Percentiles rank a stretch among this genome's conserved stretches.
Conservation (phyloP, 805 yeast genomes). For the Wickerhamiella occidentalis region DNA sequence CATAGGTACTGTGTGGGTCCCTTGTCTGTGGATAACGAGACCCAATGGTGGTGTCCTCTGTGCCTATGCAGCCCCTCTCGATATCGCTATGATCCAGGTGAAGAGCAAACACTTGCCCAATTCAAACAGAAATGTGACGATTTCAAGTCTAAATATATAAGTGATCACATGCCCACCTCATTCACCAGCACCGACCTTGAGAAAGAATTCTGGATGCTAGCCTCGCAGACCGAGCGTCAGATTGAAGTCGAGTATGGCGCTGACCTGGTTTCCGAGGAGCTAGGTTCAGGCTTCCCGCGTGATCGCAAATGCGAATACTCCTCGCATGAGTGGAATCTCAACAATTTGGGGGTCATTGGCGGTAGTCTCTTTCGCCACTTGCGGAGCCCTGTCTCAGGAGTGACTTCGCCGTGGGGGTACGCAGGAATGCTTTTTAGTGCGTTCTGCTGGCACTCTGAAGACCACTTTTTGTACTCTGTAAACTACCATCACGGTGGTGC, state of each 20-base stretch:
- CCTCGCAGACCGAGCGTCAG: conserved; percentile 23
- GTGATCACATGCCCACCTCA: not conserved
- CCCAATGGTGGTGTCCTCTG: conserved; percentile 66
- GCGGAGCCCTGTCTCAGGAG: conserved; percentile 51
- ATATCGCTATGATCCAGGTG: conserved; percentile 72
- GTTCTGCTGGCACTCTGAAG: conserved; percentile 96
- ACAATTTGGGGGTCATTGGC: not conserved
- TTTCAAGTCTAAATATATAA: conserved; percentile 37
- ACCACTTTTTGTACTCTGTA: conserved; percentile 81
- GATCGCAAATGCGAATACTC: not conserved
- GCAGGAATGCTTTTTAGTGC: conserved; percentile 83
- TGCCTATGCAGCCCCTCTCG: conserved; percentile 82
- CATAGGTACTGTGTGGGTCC: conserved; percentile 47
- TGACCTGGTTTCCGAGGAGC: conserved; percentile 27
- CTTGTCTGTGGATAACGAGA: conserved; percentile 31
- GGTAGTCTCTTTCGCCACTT: conserved; percentile 24
- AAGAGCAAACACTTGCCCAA: conserved; percentile 43
- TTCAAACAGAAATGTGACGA: conserved; percentile 46
- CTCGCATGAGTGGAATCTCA: conserved; percentile 1
- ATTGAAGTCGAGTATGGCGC: conserved; percentile 33
- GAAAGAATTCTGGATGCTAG: conserved; percentile 29
- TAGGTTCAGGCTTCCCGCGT: conserved; percentile 2
- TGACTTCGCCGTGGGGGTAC: conserved; percentile 93
- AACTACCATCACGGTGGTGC: conserved; percentile 87
- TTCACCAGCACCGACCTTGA: conserved; percentile 22